phyloP scores from a whole-genome alignment of 257 asterid species.

The Orobanche coerulescens region DNA sequence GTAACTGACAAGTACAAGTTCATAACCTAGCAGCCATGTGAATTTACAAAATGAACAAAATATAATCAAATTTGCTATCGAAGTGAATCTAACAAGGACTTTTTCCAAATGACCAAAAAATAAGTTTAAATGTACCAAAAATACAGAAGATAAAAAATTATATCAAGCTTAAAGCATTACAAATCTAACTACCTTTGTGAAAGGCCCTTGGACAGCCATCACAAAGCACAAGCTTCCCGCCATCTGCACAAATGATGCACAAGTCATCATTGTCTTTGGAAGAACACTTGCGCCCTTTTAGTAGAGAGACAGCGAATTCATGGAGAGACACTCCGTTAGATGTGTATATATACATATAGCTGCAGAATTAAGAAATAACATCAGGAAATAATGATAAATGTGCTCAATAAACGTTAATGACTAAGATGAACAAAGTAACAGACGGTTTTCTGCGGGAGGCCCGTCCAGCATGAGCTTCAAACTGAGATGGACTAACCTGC shows the following conservation, averaged over 20 bases:
- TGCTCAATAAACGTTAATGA: conserved; percentile 2
- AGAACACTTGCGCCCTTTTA: conserved; percentile 68
- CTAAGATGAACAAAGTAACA: conserved; percentile 32
- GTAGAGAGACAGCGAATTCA: conserved; percentile 73
- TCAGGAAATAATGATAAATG: conserved; percentile 20
- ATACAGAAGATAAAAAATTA: not conserved
- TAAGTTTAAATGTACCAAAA: not conserved
- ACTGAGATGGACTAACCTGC: conserved; percentile 95
- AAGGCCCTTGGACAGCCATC: conserved; percentile 99
- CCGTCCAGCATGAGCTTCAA: conserved; percentile 99
- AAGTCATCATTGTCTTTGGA: conserved; percentile 76
- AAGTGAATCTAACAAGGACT: conserved; percentile 3
- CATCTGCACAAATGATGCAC: conserved; percentile 98
- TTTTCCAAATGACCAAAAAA: not conserved
- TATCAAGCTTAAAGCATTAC: conserved; percentile 9
- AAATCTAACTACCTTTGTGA: conserved; percentile 71
- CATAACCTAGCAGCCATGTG: not conserved
- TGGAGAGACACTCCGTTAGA: conserved; percentile 97
- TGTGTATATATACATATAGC: conserved; percentile 90
- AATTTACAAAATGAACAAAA: not conserved
- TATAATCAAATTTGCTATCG: not conserved
- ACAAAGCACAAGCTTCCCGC: conserved; percentile 96
- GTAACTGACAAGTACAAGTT: not conserved
- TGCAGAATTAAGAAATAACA: conserved; percentile 35
- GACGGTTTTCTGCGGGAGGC: conserved; percentile 95